Conservation (phyloP, 2,329 filamentous ascomycete species). For the Arachnomyces sp. region DNA sequence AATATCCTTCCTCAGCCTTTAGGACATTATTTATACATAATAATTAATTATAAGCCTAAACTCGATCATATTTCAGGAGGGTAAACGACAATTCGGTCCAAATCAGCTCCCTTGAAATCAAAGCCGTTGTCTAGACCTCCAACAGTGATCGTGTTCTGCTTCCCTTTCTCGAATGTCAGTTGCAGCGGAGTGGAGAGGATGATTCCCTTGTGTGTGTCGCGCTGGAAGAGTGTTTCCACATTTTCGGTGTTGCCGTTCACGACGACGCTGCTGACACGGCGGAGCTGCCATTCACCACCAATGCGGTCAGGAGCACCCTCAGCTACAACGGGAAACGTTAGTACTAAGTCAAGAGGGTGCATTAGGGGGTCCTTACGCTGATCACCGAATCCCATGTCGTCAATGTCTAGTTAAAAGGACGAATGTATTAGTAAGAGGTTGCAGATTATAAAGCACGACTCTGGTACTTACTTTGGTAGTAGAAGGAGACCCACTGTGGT, state of each 20-base stretch:
- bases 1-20: too few species aligned
- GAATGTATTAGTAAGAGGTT: too few species aligned
- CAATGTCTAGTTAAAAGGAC: constrained; percentile 34
- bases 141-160: constrained; percentile 48
- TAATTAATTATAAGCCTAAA: background rate
- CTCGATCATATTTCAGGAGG: constrained; percentile 38
- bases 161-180: constrained; percentile 46
- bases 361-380: constrained; percentile 3
- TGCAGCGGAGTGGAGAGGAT: constrained; percentile 52
- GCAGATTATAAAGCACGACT: background rate
- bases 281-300: constrained; percentile 52
- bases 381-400: constrained; percentile 54
- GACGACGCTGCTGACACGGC: constrained; percentile 53
- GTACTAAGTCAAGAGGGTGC: constrained; percentile 11
- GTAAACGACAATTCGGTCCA: constrained; percentile 55
- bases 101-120: constrained; percentile 50
- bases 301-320: constrained; percentile 54
- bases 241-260: constrained; percentile 47
- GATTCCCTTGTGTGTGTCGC: constrained; percentile 54
- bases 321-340: constrained; percentile 19
- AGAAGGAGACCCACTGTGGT: constrained; percentile 52
- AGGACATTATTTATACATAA: too few species aligned
- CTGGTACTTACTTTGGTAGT: constrained; percentile 45
- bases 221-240: constrained; percentile 46
- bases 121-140: constrained; percentile 52